These are phyloP conservation scores for Pythium rishiriense DNA, from an alignment of 352 stramenopile genomes.

Conservation along the genomic window DNA sequence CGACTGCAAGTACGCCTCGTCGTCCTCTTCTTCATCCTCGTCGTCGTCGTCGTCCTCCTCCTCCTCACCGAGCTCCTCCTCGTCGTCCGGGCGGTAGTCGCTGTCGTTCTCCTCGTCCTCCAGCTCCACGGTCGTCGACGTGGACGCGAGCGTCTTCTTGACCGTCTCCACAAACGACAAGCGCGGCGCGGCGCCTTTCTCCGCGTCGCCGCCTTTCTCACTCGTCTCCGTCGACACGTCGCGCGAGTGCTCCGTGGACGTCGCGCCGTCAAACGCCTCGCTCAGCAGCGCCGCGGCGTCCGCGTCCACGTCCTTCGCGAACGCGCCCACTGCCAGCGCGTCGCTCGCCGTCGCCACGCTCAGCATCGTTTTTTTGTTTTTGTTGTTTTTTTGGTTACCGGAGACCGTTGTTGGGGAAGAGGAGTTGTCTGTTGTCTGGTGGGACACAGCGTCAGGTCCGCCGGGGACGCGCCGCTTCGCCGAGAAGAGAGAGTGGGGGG, in stretches of 20 bases:
- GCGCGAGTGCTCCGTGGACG: constrained; percentile 16
- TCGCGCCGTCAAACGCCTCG: neutral
- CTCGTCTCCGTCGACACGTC: constrained; percentile 5
- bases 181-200: neutral
- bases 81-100: constrained; percentile 22
- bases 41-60: constrained; percentile 14
- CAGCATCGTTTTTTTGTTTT: constrained; percentile 1
- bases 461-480: neutral
- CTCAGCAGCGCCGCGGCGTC: constrained; percentile 14
- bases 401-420: too few species aligned
- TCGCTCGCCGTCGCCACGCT: neutral
- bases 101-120: constrained; percentile 22
- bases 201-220: neutral
- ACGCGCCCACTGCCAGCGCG: neutral
- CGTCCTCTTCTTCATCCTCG: constrained; percentile 10
- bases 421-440: too few species aligned
- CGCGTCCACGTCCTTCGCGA: neutral
- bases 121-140: neutral
- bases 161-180: constrained; percentile 4
- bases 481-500: neutral
- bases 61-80: constrained; percentile 17
- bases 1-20: constrained; percentile 18
- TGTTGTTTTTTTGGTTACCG: neutral
- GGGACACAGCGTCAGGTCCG: neutral
- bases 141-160: neutral